A percentile compares a stretch with the other conserved stretches of the same genome.
Conservation (phyloP, 176 grass and related monocot species). For the Neostapfia colusana region DNA sequence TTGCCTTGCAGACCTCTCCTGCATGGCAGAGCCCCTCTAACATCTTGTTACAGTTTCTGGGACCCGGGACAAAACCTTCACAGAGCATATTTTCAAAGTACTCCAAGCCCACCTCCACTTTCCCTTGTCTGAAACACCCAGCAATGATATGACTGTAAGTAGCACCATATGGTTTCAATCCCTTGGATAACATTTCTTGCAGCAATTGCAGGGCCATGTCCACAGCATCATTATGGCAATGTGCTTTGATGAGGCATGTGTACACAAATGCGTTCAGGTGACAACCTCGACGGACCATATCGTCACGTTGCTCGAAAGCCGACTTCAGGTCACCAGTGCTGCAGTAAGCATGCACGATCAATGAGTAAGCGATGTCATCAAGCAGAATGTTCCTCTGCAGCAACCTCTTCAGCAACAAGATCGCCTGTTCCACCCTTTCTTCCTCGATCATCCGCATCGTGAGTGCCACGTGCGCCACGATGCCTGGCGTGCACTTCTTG, state of each 20-base stretch:
- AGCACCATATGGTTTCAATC: constrained; percentile 64
- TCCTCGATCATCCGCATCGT: constrained; percentile 58
- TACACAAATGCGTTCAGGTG: constrained; percentile 70
- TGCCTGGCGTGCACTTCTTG: constrained; percentile 52
- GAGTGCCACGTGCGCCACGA: constrained; percentile 52
- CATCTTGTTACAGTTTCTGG: constrained; percentile 44
- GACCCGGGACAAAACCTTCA: constrained; percentile 50
- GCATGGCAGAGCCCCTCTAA: constrained; percentile 39
- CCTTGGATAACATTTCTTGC: constrained; percentile 62
- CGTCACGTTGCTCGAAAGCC: constrained; percentile 36
- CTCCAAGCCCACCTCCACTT: constrained; percentile 37
- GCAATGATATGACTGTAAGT: constrained; percentile 61
- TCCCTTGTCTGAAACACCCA: constrained; percentile 51
- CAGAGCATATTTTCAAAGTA: constrained; percentile 63
- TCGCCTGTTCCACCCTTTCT: constrained; percentile 53
- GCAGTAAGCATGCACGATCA: constrained; percentile 57
- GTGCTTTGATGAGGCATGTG: constrained; percentile 61
- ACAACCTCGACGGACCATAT: constrained; percentile 61
- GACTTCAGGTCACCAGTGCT: constrained; percentile 44
- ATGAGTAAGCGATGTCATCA: constrained; percentile 57
- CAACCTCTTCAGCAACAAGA: constrained; percentile 70
- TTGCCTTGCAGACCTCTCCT: constrained; percentile 59
- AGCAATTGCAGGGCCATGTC: constrained; percentile 42
- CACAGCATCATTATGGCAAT: constrained; percentile 27
- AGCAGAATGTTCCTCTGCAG: constrained; percentile 79